phyloP scores from a whole-genome alignment of 129 eudicot species.

The Ambrosia artemisiifolia region DNA sequence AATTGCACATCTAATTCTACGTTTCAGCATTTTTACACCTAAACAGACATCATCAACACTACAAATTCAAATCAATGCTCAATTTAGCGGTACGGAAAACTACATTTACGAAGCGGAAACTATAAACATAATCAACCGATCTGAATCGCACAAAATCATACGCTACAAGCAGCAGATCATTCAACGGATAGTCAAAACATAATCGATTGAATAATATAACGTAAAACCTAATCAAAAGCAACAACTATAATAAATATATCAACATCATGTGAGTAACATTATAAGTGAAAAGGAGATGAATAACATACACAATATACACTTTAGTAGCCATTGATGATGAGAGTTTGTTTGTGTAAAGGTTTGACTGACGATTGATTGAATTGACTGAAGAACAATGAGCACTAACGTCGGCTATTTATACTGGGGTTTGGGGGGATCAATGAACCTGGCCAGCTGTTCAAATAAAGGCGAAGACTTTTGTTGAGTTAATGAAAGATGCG shows the following conservation, averaged over 20 bases:
- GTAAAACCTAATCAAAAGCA: constrained; percentile 13
- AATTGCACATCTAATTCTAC: constrained; percentile 1
- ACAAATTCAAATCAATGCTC: background rate
- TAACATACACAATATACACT: constrained; percentile 40
- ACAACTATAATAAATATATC: background rate
- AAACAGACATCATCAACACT: constrained; percentile 5
- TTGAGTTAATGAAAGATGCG: constrained; percentile 7
- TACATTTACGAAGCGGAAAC: background rate
- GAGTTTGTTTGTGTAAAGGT: constrained; percentile 5
- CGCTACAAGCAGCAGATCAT: background rate
- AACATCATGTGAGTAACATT: background rate
- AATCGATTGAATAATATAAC: background rate
- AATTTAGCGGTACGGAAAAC: background rate
- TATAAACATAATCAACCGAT: constrained; percentile 4
- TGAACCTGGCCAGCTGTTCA: constrained; percentile 33
- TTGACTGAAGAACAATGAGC: constrained; percentile 29
- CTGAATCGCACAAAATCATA: constrained; percentile 5
- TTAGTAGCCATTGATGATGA: constrained; percentile 38
- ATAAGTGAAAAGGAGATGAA: background rate
- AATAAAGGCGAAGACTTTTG: background rate
- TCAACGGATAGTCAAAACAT: background rate
- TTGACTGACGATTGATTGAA: constrained; percentile 35
- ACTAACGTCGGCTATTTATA: constrained; percentile 34
- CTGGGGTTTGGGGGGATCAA: background rate
- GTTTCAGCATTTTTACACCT: background rate